Conservation (phyloP, 768 basidiomycete species). For the Suillus cothurnatus region DNA sequence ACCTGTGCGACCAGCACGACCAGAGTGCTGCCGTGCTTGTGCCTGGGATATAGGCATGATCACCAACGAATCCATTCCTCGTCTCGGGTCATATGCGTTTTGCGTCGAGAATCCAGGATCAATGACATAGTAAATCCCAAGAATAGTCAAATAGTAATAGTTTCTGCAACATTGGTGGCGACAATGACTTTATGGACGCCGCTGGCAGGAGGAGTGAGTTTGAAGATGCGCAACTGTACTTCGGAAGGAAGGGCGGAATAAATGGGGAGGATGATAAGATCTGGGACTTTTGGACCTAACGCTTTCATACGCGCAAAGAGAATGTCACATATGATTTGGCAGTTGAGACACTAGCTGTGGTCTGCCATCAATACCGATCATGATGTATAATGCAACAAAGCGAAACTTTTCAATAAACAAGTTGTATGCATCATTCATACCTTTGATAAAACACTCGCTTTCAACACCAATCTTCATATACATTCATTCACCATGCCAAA, state of each 20-base stretch:
- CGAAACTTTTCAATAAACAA: no score
- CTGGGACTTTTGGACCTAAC: conserved; percentile 96
- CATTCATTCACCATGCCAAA: no score
- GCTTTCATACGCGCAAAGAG: conserved; percentile 99
- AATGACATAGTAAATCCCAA: conserved; percentile 98
- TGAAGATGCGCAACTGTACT: conserved; percentile 97
- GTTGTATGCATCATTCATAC: no score
- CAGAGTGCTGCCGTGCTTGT: conserved; percentile 92
- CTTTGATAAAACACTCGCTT: no score
- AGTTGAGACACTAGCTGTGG: no score
- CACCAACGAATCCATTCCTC: conserved; percentile 98
- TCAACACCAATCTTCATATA: no score
- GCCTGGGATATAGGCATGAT: conserved; percentile 99
- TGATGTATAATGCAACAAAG: no score
- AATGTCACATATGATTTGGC: conserved; percentile 96
- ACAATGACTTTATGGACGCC: conserved; percentile 98
- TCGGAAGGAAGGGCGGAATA: conserved; percentile 98
- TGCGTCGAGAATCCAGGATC: conserved; percentile 99
- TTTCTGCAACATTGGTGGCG: conserved; percentile 99
- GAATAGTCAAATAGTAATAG: conserved; percentile 96
- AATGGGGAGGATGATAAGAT: conserved; percentile 94
- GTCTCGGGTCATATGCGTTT: conserved; percentile 94
- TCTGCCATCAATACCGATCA: no score
- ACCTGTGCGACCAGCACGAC: conserved; percentile 98
- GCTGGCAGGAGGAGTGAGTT: conserved; percentile 96